Base-by-base conservation (phyloP, 257 asterid species). In the Scutellaria galericulata region DNA sequence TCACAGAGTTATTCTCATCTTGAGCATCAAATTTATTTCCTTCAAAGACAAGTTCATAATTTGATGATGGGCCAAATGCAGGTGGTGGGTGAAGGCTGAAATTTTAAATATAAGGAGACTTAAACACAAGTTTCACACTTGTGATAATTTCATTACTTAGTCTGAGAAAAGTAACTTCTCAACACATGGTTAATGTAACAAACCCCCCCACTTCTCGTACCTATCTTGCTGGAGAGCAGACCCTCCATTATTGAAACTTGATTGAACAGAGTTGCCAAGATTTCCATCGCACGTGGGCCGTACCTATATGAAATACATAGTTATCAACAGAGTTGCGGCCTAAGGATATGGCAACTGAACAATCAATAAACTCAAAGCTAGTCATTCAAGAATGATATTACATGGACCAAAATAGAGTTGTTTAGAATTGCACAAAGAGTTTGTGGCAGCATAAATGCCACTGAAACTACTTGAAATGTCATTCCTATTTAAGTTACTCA, bases 71-170 rank as follows among this genome's bases (percentile, higher is more conserved):
- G 45, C 86, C 87, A 82, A 90, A 92, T 61, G 95, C 79, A 51
- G 89, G 93, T 62, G 96, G 90, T 39, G 87, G 92, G 76, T 84
- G 90, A 73, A 79, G 71, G 74, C 98, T 88, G 83, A 66, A 66
- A 72, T 73, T 68, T n/a, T 53, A 52, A 68, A 11, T 59, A 51
- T 57, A 66, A 5, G 51, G 31, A 65, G 13, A 27, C 53, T 24
- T 39, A 48, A 62, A 69, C 48, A 73, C 13, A 39, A 10, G 15
- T 70, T 62, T 41, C 53, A 65, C n/a, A 52, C 5, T 14, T 9
- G 66, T 40, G 18, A 9, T 44, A 42, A 41, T 10, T 11, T 45
- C 24, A 40, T 55, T 48, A 55, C 42, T 44, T 48, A 56, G n/a
- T 50, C 53, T 42, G 72, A 35, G 35, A 27, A 63, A 15, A 47